Evolutionary conservation across 768 basidiomycete genomes (phyloP).

Genomic region (Tephrocybe sp.): DNA sequence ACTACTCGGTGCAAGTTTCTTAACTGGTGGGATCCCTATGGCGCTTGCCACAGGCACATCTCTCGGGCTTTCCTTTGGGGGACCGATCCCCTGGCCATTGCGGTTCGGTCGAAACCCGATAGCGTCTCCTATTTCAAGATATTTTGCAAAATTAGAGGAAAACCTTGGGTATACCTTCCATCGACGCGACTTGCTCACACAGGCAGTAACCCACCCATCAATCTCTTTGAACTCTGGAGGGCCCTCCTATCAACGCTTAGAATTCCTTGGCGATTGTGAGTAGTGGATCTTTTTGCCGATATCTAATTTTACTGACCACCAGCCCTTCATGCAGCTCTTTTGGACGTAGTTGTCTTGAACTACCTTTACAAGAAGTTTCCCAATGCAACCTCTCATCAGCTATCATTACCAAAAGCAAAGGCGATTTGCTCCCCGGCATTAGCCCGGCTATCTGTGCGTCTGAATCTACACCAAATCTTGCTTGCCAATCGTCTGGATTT

Average conservation of each 20-base stretch:
- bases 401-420: constrained; percentile 67
- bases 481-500: constrained; percentile 70
- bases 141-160: constrained; percentile 58
- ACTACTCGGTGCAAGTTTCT: constrained; percentile 71
- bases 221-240: constrained; percentile 47
- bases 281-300: too few relatives aligned
- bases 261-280: constrained; percentile 89
- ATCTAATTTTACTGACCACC: too few relatives aligned
- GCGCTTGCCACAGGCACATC: constrained; percentile 62
- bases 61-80: constrained; percentile 74
- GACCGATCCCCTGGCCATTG: constrained; percentile 61
- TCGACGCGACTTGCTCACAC: constrained; percentile 57
- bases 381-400: constrained; percentile 68
- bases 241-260: constrained; percentile 79
- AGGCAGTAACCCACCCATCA: constrained; percentile 87
- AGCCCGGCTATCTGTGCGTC: constrained; percentile 64
- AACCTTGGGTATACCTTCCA: constrained; percentile 69
- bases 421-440: constrained; percentile 75
- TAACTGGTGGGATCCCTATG: constrained; percentile 68
- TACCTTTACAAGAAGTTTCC: constrained; percentile 73
- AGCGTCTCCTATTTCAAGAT: constrained; percentile 34
- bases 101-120: constrained; percentile 43
- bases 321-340: constrained; percentile 45
- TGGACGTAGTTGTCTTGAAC: constrained; percentile 69
- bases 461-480: constrained; percentile 67